A percentile compares a stretch with the other conserved stretches of the same genome.
Evolutionary conservation across 2,329 filamentous ascomycete genomes (phyloP).

Genomic region (Neofusicoccum ribis): DNA sequence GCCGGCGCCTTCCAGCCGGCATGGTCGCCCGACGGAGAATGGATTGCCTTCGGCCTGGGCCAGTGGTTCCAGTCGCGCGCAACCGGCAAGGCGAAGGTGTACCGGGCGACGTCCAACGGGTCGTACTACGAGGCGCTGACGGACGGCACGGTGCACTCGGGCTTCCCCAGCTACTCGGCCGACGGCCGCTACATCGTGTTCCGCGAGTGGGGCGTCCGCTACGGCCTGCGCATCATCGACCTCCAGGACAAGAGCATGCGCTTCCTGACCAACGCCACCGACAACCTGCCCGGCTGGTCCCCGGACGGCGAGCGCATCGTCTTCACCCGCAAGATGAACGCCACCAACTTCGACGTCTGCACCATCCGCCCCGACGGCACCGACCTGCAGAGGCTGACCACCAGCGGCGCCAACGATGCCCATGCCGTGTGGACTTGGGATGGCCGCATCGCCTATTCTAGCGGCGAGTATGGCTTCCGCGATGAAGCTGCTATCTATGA

Average conservation of each 20-base stretch:
- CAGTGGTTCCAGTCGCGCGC: constrained; percentile 43
- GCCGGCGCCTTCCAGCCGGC: constrained; percentile 45
- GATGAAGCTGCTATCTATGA: constrained; percentile 45
- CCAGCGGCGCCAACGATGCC: constrained; percentile 43
- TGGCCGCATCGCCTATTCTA: constrained; percentile 44
- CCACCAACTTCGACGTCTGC: constrained; percentile 42
- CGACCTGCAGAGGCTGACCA: constrained; percentile 36
- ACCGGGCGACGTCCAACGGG: constrained; percentile 29
- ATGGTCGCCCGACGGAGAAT: constrained; percentile 40
- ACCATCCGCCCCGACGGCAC: constrained; percentile 46
- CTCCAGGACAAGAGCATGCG: constrained; percentile 28
- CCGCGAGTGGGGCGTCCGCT: constrained; percentile 34
- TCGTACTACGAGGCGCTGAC: constrained; percentile 35
- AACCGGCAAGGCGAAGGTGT: constrained; percentile 26
- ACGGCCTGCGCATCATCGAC: constrained; percentile 38
- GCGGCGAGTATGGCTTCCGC: constrained; percentile 47
- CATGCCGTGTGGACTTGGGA: constrained; percentile 48
- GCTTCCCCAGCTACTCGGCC: constrained; percentile 43
- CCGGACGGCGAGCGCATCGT: constrained; percentile 43
- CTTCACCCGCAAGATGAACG: constrained; percentile 40
- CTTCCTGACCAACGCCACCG: constrained; percentile 40
- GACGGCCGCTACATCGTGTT: constrained; percentile 41
- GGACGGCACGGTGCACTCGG: constrained; percentile 37
- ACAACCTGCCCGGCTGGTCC: constrained; percentile 44
- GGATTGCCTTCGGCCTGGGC: constrained; percentile 43